A percentile compares a stretch with the other conserved stretches of the same genome.
Conservation (phyloP, 2,329 filamentous ascomycete species). For the Phialocephala subalpina region DNA sequence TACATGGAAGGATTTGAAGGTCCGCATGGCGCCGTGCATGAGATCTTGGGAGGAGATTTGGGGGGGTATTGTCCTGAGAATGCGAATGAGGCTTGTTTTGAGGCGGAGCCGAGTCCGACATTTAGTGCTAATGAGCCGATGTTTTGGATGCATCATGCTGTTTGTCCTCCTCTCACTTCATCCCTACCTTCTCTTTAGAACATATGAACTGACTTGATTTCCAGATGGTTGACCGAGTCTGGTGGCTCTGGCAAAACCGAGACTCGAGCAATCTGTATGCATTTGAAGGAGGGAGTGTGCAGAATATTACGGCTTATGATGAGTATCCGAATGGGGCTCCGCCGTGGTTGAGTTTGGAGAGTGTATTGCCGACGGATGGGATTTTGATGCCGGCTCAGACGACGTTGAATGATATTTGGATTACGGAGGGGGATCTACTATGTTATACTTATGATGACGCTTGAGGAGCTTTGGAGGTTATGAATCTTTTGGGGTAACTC, state of each 20-base stretch:
- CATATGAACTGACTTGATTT: background rate
- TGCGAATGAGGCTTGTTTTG: slow-evolving; percentile 4
- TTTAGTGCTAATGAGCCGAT: slow-evolving; percentile 18
- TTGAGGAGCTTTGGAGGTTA: background rate
- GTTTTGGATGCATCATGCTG: slow-evolving; percentile 18
- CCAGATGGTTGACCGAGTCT: slow-evolving; percentile 21
- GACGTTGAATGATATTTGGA: slow-evolving; percentile 18
- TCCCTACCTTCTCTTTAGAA: background rate
- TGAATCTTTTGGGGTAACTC: too few species aligned
- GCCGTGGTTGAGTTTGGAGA: slow-evolving; percentile 16
- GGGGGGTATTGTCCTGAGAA: slow-evolving; percentile 13
- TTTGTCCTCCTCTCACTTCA: background rate
- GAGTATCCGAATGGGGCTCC: slow-evolving; percentile 21
- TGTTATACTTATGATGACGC: slow-evolving; percentile 17
- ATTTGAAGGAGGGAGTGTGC: slow-evolving; percentile 16
- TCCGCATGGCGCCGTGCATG: slow-evolving; percentile 12
- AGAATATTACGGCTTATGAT: slow-evolving; percentile 10
- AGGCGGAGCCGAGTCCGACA: slow-evolving; percentile 9
- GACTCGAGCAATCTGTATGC: slow-evolving; percentile 12
- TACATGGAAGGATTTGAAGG: slow-evolving; percentile 19
- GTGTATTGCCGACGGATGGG: slow-evolving; percentile 15
- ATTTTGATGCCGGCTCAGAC: slow-evolving; percentile 12
- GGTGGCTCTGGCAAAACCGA: slow-evolving; percentile 19
- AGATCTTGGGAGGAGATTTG: slow-evolving; percentile 17
- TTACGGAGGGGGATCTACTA: slow-evolving; percentile 16